These are phyloP conservation scores for Yamadazyma philogaea DNA, from an alignment of 805 yeast genomes.

Conservation along the genomic window DNA sequence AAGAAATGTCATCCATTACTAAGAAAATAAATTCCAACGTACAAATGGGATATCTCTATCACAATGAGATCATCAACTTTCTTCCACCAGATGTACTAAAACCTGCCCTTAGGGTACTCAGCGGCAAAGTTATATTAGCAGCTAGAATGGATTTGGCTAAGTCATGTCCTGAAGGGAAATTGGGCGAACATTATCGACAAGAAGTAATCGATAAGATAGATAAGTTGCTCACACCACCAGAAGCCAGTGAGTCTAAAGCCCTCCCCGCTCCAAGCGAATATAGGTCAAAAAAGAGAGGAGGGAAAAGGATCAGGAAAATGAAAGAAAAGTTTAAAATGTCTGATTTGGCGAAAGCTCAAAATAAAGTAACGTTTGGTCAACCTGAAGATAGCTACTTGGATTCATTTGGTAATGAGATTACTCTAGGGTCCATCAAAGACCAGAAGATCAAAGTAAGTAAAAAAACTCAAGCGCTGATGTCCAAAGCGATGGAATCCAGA, in stretches of 20 bases:
- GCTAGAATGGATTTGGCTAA: constrained; percentile 71
- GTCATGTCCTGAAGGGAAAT: constrained; percentile 41
- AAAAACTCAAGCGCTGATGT: constrained; percentile 55
- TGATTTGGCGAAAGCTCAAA: constrained; percentile 78
- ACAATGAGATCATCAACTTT: constrained; percentile 54
- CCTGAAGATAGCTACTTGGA: constrained; percentile 61
- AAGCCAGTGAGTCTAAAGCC: constrained; percentile 53
- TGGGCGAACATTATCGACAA: constrained; percentile 56
- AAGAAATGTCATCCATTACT: constrained; percentile 31
- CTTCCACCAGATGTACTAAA: constrained; percentile 58
- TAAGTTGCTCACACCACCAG: constrained; percentile 77
- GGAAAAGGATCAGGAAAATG: constrained; percentile 71
- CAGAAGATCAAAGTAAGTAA: constrained; percentile 30
- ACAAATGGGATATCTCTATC: constrained; percentile 68
- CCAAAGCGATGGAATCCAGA: constrained; percentile 58
- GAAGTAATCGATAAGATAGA: constrained; percentile 66
- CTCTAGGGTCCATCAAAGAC: constrained; percentile 63
- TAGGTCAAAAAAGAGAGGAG: constrained; percentile 82
- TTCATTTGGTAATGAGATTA: constrained; percentile 75
- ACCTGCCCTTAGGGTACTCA: constrained; percentile 72
- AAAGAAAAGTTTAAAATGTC: constrained; percentile 80
- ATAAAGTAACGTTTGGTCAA: constrained; percentile 79
- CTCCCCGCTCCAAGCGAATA: constrained; percentile 73
- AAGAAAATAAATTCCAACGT: constrained; percentile 24
- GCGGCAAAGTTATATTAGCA: constrained; percentile 78